These are phyloP conservation scores for Elsinoe australis DNA, from an alignment of 2,329 filamentous ascomycete genomes.

Conservation along the genomic window DNA sequence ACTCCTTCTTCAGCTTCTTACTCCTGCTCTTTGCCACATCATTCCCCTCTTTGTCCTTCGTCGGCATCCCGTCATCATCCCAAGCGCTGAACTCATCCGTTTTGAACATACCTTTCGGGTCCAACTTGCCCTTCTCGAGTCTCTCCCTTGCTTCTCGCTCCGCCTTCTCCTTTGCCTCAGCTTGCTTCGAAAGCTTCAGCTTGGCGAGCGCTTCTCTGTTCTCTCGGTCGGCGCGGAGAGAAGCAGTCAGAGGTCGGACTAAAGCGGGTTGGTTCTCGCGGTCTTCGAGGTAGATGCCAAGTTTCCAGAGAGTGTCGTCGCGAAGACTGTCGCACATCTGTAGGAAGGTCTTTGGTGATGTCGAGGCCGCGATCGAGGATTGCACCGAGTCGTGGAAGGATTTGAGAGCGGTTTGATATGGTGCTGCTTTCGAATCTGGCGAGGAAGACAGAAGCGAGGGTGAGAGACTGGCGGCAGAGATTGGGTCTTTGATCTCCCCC, in stretches of 20 bases:
- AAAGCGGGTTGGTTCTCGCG: constrained; percentile 61
- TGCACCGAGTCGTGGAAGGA: constrained; percentile 56
- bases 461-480: constrained; percentile 23
- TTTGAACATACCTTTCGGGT: constrained; percentile 51
- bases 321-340: constrained; percentile 71
- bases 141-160: constrained; percentile 42
- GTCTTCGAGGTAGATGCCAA: constrained; percentile 85
- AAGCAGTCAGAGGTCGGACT: constrained; percentile 55
- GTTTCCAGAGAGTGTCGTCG: constrained; percentile 69
- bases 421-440: constrained; percentile 23
- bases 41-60: constrained; percentile 65
- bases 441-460: constrained; percentile 19
- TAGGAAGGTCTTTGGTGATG: constrained; percentile 64
- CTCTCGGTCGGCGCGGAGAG: constrained; percentile 43
- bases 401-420: constrained; percentile 44
- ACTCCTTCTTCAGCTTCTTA: constrained; percentile 84
- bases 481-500: constrained; percentile 36
- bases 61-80: constrained; percentile 76
- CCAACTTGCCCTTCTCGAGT: constrained; percentile 50
- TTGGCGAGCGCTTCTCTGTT: constrained; percentile 49
- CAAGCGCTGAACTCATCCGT: constrained; percentile 62
- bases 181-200: constrained; percentile 36
- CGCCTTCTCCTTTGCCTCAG: constrained; percentile 42
- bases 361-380: constrained; percentile 40
- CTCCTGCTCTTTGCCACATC: constrained; percentile 70